Evolutionary conservation across 2,329 filamentous ascomycete species (phyloP), one percentile per base, ranked within the genome.

Genomic region (Endoconidiophora laricicola): DNA sequence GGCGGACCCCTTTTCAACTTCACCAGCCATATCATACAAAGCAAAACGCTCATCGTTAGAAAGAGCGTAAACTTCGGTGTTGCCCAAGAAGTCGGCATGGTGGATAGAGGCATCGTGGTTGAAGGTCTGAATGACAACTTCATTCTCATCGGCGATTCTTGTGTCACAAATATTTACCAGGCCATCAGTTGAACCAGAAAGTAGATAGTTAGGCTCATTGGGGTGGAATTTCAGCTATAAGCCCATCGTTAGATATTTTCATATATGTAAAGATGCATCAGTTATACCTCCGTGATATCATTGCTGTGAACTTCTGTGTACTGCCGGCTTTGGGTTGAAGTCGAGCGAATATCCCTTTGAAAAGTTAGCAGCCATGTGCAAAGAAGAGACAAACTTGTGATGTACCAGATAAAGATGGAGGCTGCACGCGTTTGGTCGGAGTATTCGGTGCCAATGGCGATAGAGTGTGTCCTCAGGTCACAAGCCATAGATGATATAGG

Each of bases 121-220:
- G 61, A 88, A 79, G 10, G 86, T 83, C 63, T 86, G 82, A 52
- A 83, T 69, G 18, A 87, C 68, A 1, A 84, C 79, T 44, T 90
- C 84, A 59, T 90, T 84, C 63, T 90, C 84, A 56, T 85, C 81
- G 16, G 69, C 64, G 52, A 84, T 72, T 44, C 72, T 70, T 16
- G 76, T 81, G 65, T 91, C 80, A 64, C 82, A 85, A 43, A 90
- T 68, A 59, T 83, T 87, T 58, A 90, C 73, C 1, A 90, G 73
- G 5, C 83, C 83, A 63, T 91, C 85, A 12, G 83, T 90, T 37
- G 82, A 86, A 41, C 82, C 83, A 1, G 83, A 86, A 9, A 90
- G 69, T 4, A 90, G 72, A 14, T 83, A 66, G 42, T 73, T 69
- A 0, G 74, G 69, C 45, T 74, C 67, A 2, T 63, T 66, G 0